Percentiles rank a stretch among this genome's conserved stretches.
Evolutionary conservation across 1,284 basidiomycete genomes (phyloP).

Genomic region (Ustilago trichophora): DNA sequence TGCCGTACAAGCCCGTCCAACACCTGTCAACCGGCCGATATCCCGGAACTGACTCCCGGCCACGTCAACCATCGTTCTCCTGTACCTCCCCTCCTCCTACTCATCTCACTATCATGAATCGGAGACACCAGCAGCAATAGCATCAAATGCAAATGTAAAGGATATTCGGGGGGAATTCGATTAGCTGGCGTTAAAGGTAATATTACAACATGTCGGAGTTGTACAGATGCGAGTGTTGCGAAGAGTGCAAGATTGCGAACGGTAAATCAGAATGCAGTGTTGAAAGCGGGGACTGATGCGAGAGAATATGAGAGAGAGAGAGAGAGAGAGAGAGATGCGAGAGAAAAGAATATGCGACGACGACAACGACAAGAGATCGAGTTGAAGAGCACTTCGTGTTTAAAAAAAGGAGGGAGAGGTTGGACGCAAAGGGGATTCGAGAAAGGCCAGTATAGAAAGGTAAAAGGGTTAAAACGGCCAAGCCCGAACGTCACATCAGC

Average conservation of each 20-base stretch:
- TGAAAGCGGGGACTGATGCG: conserved; percentile 43
- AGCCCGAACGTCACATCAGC: background rate
- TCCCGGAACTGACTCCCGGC: too few species aligned
- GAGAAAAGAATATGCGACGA: conserved; percentile 5
- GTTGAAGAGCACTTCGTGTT: background rate
- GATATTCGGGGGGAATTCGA: too few species aligned
- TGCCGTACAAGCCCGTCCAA: too few species aligned
- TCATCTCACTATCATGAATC: too few species aligned
- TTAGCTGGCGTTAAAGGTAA: conserved; percentile 27
- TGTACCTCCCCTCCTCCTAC: background rate
- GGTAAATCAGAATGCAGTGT: conserved; percentile 41
- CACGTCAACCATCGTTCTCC: too few species aligned
- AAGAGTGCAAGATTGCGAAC: conserved; percentile 13
- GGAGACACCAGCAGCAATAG: too few species aligned
- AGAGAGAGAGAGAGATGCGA: conserved; percentile 4
- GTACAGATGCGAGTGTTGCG: conserved; percentile 42
- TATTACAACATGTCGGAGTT: conserved; percentile 52
- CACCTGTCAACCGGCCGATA: too few species aligned
- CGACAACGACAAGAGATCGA: background rate
- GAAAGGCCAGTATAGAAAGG: background rate
- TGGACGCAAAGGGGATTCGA: background rate
- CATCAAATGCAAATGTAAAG: too few species aligned
- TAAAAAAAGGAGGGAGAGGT: background rate
- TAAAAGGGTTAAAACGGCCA: background rate
- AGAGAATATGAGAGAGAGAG: conserved; percentile 6